These are phyloP conservation scores for Phylloporus sp. DNA, from an alignment of 768 basidiomycete species.

Conservation along the genomic window DNA sequence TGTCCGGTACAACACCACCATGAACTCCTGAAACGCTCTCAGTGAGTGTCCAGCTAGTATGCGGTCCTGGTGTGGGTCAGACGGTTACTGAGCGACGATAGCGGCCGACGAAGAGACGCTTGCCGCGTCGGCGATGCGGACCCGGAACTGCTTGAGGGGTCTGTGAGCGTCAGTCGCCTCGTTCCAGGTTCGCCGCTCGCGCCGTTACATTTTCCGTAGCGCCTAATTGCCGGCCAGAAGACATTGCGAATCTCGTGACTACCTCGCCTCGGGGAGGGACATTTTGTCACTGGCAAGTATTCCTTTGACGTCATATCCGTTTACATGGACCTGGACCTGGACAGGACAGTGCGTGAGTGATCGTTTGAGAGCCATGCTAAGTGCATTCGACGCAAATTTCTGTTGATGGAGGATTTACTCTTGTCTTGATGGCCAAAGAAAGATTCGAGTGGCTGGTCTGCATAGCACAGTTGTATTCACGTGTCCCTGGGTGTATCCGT, in stretches of 20 bases:
- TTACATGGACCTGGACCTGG: no score
- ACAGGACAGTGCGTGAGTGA: no score
- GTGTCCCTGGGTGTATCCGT: no score
- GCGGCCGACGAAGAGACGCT: neutral
- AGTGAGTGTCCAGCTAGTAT: conserved; percentile 20
- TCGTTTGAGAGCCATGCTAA: no score
- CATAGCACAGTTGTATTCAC: no score
- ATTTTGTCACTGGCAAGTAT: conserved; percentile 33
- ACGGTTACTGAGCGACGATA: neutral
- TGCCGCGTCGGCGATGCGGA: no score
- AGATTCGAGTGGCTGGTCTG: no score
- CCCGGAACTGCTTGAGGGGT: neutral
- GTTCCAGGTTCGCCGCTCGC: no score
- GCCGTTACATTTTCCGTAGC: neutral
- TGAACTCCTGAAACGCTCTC: conserved; percentile 31
- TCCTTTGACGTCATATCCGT: neutral
- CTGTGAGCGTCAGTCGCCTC: neutral
- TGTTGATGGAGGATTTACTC: no score
- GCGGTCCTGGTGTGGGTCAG: neutral
- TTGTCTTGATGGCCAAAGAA: no score
- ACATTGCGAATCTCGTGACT: conserved; percentile 31
- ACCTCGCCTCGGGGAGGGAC: conserved; percentile 31
- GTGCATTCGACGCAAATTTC: no score
- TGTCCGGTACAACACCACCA: conserved; percentile 29
- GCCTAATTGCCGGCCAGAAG: conserved; percentile 20